phyloP scores from a whole-genome alignment of 2,329 filamentous ascomycete species.

The Verticillium isaacii region DNA sequence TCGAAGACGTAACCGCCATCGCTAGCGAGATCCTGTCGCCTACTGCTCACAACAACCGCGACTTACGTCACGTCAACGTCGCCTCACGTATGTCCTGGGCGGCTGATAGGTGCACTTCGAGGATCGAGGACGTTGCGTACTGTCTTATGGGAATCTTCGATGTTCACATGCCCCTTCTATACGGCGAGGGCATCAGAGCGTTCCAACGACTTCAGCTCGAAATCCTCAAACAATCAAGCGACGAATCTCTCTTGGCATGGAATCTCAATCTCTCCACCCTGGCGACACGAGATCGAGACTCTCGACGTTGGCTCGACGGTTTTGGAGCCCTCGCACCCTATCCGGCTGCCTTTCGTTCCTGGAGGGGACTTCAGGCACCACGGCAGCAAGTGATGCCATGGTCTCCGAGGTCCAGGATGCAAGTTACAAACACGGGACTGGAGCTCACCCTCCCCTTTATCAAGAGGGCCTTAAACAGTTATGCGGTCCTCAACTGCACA shows the following conservation, averaged over 20 bases:
- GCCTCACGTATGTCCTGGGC: conserved; percentile 22
- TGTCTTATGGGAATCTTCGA: conserved; percentile 22
- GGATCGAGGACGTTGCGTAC: conserved; percentile 20
- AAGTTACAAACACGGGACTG: no score
- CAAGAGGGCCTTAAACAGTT: no score
- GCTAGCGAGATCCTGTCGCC: background rate
- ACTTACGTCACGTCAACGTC: background rate
- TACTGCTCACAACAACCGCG: background rate
- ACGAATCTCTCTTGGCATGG: conserved; percentile 14
- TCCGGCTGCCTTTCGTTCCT: no score
- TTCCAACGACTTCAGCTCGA: conserved; percentile 20
- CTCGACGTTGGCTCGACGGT: no score
- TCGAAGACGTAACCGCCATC: conserved; percentile 23
- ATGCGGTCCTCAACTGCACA: no score
- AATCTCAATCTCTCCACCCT: background rate
- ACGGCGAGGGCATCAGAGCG: conserved; percentile 19
- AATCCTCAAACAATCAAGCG: conserved; percentile 11
- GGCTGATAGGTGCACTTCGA: conserved; percentile 15
- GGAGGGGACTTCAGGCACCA: no score
- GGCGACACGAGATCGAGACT: background rate
- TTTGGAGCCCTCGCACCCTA: no score
- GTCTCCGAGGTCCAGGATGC: no score
- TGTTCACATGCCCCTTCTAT: conserved; percentile 21
- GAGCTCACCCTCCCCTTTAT: no score
- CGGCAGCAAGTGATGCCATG: no score